Evolutionary conservation across 208 protist genomes (phyloP), one percentile per base, ranked within the genome.

Genomic region (Endotrypanum monterogeii): DNA sequence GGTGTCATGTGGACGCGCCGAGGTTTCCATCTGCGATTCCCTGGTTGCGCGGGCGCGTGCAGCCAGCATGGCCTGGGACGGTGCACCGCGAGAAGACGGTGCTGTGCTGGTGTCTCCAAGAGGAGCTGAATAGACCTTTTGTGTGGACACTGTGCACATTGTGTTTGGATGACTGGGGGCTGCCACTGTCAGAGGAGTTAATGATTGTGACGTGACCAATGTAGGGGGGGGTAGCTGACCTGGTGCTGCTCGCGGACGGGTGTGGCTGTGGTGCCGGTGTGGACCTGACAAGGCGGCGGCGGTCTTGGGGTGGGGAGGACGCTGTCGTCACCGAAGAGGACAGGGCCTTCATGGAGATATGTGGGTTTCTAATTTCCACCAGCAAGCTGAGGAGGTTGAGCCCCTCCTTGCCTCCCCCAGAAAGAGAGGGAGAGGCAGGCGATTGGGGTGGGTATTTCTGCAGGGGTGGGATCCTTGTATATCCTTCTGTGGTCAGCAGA

Each of bases 201-300:
- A n/a, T 12, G 39, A 23, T 39, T 25, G 62, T 28, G 52, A 28
- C 8, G 41, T 18, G 50, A n/a, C 41, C 39, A 1, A 44, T 25
- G n/a, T n/a, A 6, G 51, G 25, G 9, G 2, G 23, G 11, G 8
- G 11, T 39, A 41, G 25, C 12, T 16, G 62, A 37, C 25, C 9
- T 35, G 14, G 62, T 54, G 25, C 62, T 67, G 44, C 44, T 28
- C 14, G 41, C 62, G 14, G 6, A 67, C 14, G n/a, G 62, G 44
- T n/a, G 50, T 16, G 44, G 32, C 25, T 12, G 44, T 23, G 62
- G 44, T n/a, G 44, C 11, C 44, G 35, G 61, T 14, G 56, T 51
- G 28, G 66, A 55, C 50, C 7, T 46, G 16, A 76, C 56, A 14
- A 60, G 20, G 44, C 62, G 62, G 41, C 44, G 62, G 37, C 6